A percentile compares a stretch with the other conserved stretches of the same genome.
These are phyloP conservation scores for slime mould (Dictyostelium discoideum) DNA, from an alignment of 78 protist genomes.

Conservation along the genomic window dicty_2.7 NC_007088.5:8025501-8026000, in stretches of 20 bases:
- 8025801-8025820: constrained; percentile 7
- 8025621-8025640: constrained; percentile 66
- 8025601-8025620: constrained; percentile 73
- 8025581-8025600: constrained; percentile 69
- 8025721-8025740: constrained; percentile 63
- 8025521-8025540: constrained; percentile 38
- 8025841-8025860: constrained; percentile 78
- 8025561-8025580: constrained; percentile 60
- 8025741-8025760: too few relatives aligned
- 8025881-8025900: constrained; percentile 62
- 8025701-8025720: constrained; percentile 56
- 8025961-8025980: constrained; percentile 43
- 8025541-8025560: constrained; percentile 68
- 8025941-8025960: constrained; percentile 75
- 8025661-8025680: constrained; percentile 64
- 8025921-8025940: constrained; percentile 48
- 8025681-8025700: constrained; percentile 66
- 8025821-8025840: constrained; percentile 85
- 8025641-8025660: constrained; percentile 59
- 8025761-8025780: neutral
- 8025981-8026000: neutral
- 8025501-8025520: constrained; percentile 21
- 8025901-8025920: constrained; percentile 52
- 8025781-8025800: neutral
- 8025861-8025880: constrained; percentile 51